Percentiles rank a stretch among this genome's conserved stretches.
Conservation (phyloP, 768 basidiomycete genomes). For the Lepiota venenata region DNA sequence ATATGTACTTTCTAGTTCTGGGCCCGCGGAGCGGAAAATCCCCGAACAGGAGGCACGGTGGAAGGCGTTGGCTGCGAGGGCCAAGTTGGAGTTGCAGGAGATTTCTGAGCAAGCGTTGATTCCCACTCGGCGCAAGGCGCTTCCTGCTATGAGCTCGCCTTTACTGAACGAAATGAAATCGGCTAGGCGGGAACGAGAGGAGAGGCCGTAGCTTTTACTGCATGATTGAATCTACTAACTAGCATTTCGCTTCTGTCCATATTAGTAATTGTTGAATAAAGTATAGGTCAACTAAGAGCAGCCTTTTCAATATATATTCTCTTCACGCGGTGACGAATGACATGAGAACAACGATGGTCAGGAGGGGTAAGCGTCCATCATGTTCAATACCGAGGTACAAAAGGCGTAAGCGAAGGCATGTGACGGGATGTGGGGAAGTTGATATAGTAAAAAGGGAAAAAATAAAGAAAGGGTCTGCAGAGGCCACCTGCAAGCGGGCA, state of each 20-base stretch:
- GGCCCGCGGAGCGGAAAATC: slow-evolving; percentile 18
- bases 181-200: not conserved
- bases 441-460: not conserved
- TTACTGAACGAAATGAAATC: not conserved
- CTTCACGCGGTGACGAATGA: not conserved
- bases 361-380: not conserved
- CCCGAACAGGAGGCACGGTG: slow-evolving; percentile 25
- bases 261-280: too few species aligned
- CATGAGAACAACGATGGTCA: slow-evolving; percentile 2
- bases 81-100: slow-evolving; percentile 6
- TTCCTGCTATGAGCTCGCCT: not conserved
- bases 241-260: too few species aligned
- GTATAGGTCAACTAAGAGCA: not conserved
- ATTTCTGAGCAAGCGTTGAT: slow-evolving; percentile 9
- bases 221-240: not conserved
- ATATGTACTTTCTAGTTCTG: slow-evolving; percentile 24
- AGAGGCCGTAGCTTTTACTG: not conserved
- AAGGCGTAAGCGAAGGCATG: not conserved
- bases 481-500: too few species aligned
- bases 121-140: not conserved
- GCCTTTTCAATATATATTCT: not conserved
- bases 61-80: slow-evolving; percentile 20
- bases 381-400: not conserved
- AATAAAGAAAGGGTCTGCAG: not conserved
- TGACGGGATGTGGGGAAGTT: not conserved